phyloP scores from a whole-genome alignment of 371 early-diverging fungal species.

The Circinella minor region DNA sequence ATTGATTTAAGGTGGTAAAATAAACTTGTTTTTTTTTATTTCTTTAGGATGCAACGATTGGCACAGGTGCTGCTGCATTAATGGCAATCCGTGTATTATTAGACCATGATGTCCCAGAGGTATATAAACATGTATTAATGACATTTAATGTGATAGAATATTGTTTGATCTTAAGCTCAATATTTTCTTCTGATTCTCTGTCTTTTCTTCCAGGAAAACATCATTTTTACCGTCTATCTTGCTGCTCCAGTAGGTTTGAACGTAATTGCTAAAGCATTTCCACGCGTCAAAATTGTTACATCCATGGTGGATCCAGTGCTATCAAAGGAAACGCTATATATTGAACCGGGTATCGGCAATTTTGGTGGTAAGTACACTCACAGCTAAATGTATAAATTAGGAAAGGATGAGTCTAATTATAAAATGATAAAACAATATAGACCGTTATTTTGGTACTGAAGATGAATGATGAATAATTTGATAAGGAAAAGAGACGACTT shows the following conservation, averaged over 20 bases:
- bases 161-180: too few relatives aligned
- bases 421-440: slow-evolving; percentile 19
- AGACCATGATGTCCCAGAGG: slow-evolving; percentile 86
- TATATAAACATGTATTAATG: slow-evolving; percentile 17
- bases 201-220: slow-evolving; percentile 54
- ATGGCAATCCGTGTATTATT: slow-evolving; percentile 92
- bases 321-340: slow-evolving; percentile 65
- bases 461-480: not conserved
- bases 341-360: slow-evolving; percentile 88
- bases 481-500: too few relatives aligned
- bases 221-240: slow-evolving; percentile 82
- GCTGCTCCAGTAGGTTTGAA: slow-evolving; percentile 79
- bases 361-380: slow-evolving; percentile 65
- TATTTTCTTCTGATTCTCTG: slow-evolving; percentile 2
- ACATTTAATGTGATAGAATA: not conserved
- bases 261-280: slow-evolving; percentile 82
- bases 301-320: slow-evolving; percentile 75
- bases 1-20: not conserved
- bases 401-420: too few relatives aligned
- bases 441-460: slow-evolving; percentile 60
- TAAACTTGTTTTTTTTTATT: slow-evolving; percentile 5
- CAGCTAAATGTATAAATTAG: too few relatives aligned
- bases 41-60: slow-evolving; percentile 73
- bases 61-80: slow-evolving; percentile 89
- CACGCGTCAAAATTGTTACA: slow-evolving; percentile 79